A percentile compares a stretch with the other conserved stretches of the same genome.
These are phyloP conservation scores for Lipomyces spencermartinsiae DNA, from an alignment of 805 yeast species.

Conservation along the genomic window DNA sequence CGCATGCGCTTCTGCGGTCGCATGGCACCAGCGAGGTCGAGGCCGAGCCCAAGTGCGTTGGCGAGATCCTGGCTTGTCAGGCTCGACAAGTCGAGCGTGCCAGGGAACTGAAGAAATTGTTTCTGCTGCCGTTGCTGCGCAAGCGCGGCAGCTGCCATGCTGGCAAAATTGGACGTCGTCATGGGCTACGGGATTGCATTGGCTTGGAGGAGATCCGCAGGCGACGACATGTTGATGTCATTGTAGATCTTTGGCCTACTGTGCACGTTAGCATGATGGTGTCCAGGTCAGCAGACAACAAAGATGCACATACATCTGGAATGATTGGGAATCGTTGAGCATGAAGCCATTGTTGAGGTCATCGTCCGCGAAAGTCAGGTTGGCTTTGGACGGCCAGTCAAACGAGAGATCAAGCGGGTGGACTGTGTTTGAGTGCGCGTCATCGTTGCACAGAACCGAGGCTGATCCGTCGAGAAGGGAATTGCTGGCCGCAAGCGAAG, in stretches of 20 bases:
- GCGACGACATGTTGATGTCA: conserved; percentile 9
- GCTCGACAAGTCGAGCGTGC: conserved; percentile 7
- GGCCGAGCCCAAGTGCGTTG: conserved; percentile 1
- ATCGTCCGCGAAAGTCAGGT: conserved; percentile 1
- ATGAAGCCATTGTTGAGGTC: conserved; percentile 10
- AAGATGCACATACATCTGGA: conserved; percentile 11
- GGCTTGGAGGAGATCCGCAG: conserved; percentile 3
- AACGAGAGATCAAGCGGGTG: conserved; percentile 14
- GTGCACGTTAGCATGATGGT: background rate
- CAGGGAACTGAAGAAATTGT: conserved; percentile 4
- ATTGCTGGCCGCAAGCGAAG: conserved; percentile 14
- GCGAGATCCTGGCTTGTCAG: conserved; percentile 12
- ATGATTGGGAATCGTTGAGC: conserved; percentile 9
- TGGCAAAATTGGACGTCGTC: background rate
- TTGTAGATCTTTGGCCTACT: conserved; percentile 16
- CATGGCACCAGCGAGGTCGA: conserved; percentile 1
- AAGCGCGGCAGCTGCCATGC: background rate
- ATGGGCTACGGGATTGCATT: background rate
- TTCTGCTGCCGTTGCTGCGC: conserved; percentile 22
- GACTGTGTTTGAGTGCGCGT: background rate
- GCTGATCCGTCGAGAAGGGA: conserved; percentile 14
- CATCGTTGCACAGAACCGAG: conserved; percentile 20
- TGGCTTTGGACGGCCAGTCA: conserved; percentile 30
- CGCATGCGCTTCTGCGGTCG: conserved; percentile 21
- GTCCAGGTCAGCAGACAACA: background rate